phyloP scores from a whole-genome alignment of 1,139 yeast species.

The Saccharomyces pastorianus region DNA sequence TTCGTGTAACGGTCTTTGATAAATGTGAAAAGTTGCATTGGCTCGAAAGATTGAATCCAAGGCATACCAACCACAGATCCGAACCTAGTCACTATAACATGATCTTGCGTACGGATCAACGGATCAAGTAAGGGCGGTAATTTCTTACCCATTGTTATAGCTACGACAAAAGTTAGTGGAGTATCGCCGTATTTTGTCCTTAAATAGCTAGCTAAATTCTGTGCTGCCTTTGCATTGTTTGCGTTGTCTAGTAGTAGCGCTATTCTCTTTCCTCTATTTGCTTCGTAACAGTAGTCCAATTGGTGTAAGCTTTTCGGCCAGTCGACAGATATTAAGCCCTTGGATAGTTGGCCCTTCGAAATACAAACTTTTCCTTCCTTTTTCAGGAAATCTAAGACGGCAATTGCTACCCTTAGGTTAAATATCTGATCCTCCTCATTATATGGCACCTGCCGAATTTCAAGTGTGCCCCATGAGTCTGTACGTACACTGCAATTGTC shows the following conservation, averaged over 20 bases:
- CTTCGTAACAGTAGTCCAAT: constrained; percentile 25
- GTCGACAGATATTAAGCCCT: constrained; percentile 44
- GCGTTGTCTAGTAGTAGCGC: constrained; percentile 75
- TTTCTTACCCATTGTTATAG: constrained; percentile 68
- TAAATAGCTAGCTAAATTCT: constrained; percentile 47
- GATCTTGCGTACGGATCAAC: constrained; percentile 44
- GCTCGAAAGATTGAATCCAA: constrained; percentile 57
- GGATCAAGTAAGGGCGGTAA: constrained; percentile 44
- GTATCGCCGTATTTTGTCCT: constrained; percentile 21
- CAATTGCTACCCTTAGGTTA: constrained; percentile 65
- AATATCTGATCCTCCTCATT: constrained; percentile 54
- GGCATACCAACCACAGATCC: constrained; percentile 81
- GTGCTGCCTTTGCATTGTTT: constrained; percentile 79
- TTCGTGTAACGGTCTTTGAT: constrained; percentile 31
- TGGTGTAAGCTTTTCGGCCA: constrained; percentile 64
- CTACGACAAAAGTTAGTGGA: constrained; percentile 56
- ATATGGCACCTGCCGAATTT: constrained; percentile 37
- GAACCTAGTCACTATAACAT: constrained; percentile 55
- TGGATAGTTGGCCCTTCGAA: constrained; percentile 33
- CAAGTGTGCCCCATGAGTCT: constrained; percentile 32
- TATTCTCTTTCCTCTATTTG: constrained; percentile 14
- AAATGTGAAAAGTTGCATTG: constrained; percentile 34
- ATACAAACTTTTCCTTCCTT: constrained; percentile 13
- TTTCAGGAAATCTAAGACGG: constrained; percentile 38
- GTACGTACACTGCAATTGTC: constrained; percentile 14